Base-by-base conservation (phyloP, 108 stramenopile species). In the Nannochloropsis salina region DNA sequence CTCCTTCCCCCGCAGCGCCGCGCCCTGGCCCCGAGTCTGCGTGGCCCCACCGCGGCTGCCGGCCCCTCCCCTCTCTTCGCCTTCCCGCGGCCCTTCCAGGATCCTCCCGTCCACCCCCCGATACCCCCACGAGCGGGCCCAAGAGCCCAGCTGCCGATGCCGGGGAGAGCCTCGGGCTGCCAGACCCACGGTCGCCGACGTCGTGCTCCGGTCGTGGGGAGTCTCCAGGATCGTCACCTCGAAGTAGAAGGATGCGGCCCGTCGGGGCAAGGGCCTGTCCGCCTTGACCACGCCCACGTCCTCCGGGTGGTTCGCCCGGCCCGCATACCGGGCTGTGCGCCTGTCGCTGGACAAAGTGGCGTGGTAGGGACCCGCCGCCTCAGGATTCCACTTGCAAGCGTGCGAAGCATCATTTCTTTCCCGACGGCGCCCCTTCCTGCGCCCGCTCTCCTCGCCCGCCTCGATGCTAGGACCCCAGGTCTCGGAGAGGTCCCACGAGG, bases 61-160 rank as follows among this genome's bases (percentile, higher is more conserved):
- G 6, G 20, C 61, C 61, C 61, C 8, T 6, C 61, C 61, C n/a
- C 61, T n/a, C 15, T n/a, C 61, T 15, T n/a, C 8, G n/a, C 61
- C 61, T 4, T n/a, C n/a, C 4, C 61, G 0, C 6, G 61, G 15
- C 2, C 61, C 15, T 74, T 74, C 61, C 15, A 74, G n/a, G n/a
- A 74, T n/a, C 15, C 8, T n/a, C 20, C 61, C 61, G 61, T 74
- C 61, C 8, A n/a, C 15, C 20, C 61, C 61, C 4, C 61, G 61
- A n/a, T 74, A 74, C 20, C 61, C 61, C 20, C n/a, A 74, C 20
- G 61, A 74, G 8, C n/a, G 61, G 3, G 61, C 20, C 61, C 61
- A 74, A n/a, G 61, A n/a, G 61, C 61, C 61, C n/a, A n/a, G 61
- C n/a, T 74, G 61, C 61, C 61, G 61, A n/a, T 74, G 61, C 61